phyloP scores from a whole-genome alignment of 768 basidiomycete genomes.

The Amanita jacksonii region DNA sequence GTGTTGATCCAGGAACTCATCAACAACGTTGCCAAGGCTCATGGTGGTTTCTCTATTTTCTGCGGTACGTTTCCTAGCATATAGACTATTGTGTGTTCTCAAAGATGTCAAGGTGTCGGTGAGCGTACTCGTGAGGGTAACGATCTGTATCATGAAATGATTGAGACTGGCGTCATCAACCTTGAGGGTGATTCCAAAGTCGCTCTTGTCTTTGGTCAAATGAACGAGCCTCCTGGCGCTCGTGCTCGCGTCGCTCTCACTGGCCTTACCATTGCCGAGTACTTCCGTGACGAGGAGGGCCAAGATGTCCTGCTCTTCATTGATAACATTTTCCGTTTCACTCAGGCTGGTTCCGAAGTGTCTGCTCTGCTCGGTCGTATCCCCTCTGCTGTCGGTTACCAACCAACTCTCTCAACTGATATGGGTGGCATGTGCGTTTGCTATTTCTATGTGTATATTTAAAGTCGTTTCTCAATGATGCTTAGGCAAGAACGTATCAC shows the following conservation, averaged over 20 bases:
- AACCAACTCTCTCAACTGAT: constrained; percentile 98
- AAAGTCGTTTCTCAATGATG: constrained; percentile 4
- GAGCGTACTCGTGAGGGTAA: constrained; percentile 99
- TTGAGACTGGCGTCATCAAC: constrained; percentile 99
- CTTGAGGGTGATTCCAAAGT: constrained; percentile 99
- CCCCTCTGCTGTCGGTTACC: constrained; percentile 99
- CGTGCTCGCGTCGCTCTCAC: constrained; percentile 99
- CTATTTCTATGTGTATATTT: constrained; percentile 9
- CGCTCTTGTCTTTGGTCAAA: constrained; percentile 99
- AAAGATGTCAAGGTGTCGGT: constrained; percentile 70
- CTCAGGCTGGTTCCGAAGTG: constrained; percentile 99
- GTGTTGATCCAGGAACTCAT: constrained; percentile 99
- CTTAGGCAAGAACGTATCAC: constrained; percentile 98
- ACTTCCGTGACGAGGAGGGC: constrained; percentile 99
- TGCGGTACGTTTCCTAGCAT: constrained; percentile 48
- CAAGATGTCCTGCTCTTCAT: constrained; percentile 99
- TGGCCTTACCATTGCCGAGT: constrained; percentile 98
- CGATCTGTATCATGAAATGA: constrained; percentile 99
- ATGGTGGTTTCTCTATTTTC: constrained; percentile 99
- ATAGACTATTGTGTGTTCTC: not conserved
- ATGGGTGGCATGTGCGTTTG: constrained; percentile 95
- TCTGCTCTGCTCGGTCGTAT: constrained; percentile 99
- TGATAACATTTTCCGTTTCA: constrained; percentile 99
- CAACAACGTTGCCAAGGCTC: constrained; percentile 99
- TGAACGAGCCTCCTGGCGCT: constrained; percentile 99